Evolutionary conservation across 331 rosid species (phyloP).

Genomic region (Pyracantha coccinea): DNA sequence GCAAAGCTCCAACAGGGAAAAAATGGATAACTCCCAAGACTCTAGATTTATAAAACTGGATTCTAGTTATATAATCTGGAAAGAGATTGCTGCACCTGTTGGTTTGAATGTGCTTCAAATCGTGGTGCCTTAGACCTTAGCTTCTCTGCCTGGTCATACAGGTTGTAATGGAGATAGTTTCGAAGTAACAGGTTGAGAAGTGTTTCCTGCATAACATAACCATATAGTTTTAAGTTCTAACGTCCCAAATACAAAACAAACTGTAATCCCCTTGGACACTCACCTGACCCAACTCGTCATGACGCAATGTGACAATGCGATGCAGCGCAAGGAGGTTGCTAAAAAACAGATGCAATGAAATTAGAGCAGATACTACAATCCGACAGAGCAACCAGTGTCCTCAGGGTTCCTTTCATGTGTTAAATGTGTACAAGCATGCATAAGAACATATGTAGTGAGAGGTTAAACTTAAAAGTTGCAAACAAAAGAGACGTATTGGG

Average conservation of each 20-base stretch:
- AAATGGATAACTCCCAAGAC: background rate
- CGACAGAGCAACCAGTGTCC: background rate
- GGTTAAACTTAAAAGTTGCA: background rate
- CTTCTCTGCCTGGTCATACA: slow-evolving; percentile 3
- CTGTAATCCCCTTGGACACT: background rate
- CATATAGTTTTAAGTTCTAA: background rate
- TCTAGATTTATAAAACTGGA: background rate
- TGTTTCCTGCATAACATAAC: background rate
- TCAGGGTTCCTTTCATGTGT: background rate
- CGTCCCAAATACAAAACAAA: background rate
- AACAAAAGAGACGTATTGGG: background rate
- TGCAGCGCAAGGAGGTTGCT: background rate
- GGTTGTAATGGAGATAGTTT: slow-evolving; percentile 1
- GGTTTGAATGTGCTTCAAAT: slow-evolving; percentile 1
- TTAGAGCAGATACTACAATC: background rate
- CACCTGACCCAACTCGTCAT: slow-evolving; percentile 2
- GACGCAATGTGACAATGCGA: background rate
- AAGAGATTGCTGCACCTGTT: background rate
- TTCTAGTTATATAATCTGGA: background rate
- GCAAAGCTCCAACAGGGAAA: background rate
- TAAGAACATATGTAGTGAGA: background rate
- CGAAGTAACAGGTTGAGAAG: background rate
- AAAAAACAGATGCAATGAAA: background rate
- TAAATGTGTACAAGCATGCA: background rate
- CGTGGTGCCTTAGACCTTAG: background rate